Base-by-base conservation (phyloP, 148 eudicot species). In the Camellia lanceoleosa region DNA sequence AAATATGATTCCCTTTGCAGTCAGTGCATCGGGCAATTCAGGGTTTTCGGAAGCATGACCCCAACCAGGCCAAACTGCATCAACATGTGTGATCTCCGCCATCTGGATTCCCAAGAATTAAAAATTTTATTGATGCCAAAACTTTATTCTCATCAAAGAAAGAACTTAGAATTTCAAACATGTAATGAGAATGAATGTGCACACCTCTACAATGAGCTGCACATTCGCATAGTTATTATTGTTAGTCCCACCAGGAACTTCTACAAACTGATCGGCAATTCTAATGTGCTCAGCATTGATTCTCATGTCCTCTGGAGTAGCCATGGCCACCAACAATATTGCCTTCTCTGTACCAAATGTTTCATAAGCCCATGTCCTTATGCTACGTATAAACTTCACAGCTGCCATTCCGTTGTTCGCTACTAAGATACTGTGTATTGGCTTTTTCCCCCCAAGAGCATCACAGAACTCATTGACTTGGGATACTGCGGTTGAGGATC, bases 11-110 rank as follows among this genome's bases (percentile, higher is more conserved):
- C 94, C 95, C 85, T 90, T 93, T 60, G 92, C 92, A 64, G 75
- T 72, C 69, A 93, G 87, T 51, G 98, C 92, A 82, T 93, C 98
- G 11, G 98, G 96, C 20, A 93, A 82, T 87, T 93, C 98, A 13
- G 98, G 98, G 76, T 88, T 93, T 87, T 93, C 98, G 64, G 98
- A 93, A 67, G 98, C 98, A 87, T 93, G 98, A 71, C 98, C 98
- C 98, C 98, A 93, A 66, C 98, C 98, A 81, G 98, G 98, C 98
- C 98, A 93, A 80, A 93, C 98, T 69, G 98, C 98, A 79, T 93
- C 98, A 52, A 93, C 98, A 79, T 68, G 98, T 42, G 98, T 93
- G 65, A 85, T 84, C 84, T 93, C 98, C 54, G 98, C 98, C 87
- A 89, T 90, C 98, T 93, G 78, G 55, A 62, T 62, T 73, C 82